Evolutionary conservation across 306 rosid genomes (phyloP).

Genomic region (Sicyos baderoa): DNA sequence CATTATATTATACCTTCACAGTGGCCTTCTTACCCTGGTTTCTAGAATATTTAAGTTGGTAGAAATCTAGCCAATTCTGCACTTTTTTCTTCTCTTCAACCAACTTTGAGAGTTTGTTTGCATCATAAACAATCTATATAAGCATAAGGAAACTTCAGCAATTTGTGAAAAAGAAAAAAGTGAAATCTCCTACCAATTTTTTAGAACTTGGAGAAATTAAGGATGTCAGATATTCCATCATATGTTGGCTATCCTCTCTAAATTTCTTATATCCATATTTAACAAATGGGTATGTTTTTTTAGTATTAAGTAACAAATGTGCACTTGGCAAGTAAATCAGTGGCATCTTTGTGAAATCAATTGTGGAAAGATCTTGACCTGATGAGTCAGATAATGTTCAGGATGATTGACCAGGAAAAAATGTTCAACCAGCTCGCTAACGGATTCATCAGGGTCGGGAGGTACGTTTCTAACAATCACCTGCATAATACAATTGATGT

Average conservation of each 20-base stretch:
- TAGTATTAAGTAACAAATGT: neutral
- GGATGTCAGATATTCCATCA: neutral
- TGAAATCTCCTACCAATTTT: neutral
- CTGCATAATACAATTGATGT: slow-evolving; percentile 30
- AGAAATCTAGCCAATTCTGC: slow-evolving; percentile 89
- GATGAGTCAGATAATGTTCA: slow-evolving; percentile 73
- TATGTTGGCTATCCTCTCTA: neutral
- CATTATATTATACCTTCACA: slow-evolving; percentile 43
- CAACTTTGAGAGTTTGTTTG: slow-evolving; percentile 64
- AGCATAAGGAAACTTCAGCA: slow-evolving; percentile 12
- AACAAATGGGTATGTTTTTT: neutral
- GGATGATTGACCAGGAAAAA: slow-evolving; percentile 97
- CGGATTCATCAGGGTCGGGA: slow-evolving; percentile 82
- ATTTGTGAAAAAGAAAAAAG: neutral
- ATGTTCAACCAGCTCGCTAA: slow-evolving; percentile 85
- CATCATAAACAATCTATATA: slow-evolving; percentile 72
- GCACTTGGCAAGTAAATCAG: slow-evolving; percentile 6
- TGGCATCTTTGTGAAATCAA: neutral
- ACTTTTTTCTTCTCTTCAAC: slow-evolving; percentile 63
- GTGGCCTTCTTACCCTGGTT: slow-evolving; percentile 48
- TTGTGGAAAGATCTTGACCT: slow-evolving; percentile 40
- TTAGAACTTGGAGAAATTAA: neutral
- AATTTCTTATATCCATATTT: neutral
- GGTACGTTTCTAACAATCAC: slow-evolving; percentile 95
- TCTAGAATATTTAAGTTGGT: slow-evolving; percentile 69